Evolutionary conservation across 805 yeast genomes (phyloP).

Genomic region (Pichia cabralensis): DNA sequence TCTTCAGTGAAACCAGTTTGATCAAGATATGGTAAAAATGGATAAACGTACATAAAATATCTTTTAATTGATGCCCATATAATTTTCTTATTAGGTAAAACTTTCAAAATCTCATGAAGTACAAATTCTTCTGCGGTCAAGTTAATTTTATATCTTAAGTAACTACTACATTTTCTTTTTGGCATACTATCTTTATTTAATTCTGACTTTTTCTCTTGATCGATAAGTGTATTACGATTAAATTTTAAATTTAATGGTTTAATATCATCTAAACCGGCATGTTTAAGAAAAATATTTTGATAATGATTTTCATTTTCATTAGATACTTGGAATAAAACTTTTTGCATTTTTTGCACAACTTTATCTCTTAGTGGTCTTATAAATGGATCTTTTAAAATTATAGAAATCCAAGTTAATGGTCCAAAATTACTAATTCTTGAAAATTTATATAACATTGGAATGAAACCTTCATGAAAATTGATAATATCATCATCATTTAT

Average conservation of each 20-base stretch:
- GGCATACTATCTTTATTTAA: too few species aligned
- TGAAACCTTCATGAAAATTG: constrained; percentile 32
- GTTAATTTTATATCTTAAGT: too few species aligned
- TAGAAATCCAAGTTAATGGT: constrained; percentile 40
- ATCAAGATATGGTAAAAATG: constrained; percentile 39
- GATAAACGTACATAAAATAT: constrained; percentile 36
- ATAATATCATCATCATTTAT: constrained; percentile 27
- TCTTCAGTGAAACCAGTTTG: constrained; percentile 26
- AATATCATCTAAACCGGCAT: constrained; percentile 31
- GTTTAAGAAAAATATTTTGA: constrained; percentile 24
- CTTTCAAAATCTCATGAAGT: constrained; percentile 21
- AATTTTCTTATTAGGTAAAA: constrained; percentile 34
- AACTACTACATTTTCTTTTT: too few species aligned
- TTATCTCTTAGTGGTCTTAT: constrained; percentile 27
- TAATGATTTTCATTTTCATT: constrained; percentile 17
- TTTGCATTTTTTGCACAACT: constrained; percentile 15
- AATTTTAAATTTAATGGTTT: constrained; percentile 18
- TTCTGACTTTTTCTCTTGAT: too few species aligned
- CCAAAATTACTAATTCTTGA: constrained; percentile 39
- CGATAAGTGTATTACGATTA: too few species aligned
- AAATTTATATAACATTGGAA: constrained; percentile 33
- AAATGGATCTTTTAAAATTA: constrained; percentile 38
- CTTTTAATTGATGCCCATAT: constrained; percentile 37
- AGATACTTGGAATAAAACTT: constrained; percentile 1
- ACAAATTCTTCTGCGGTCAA: too few species aligned